Evolutionary conservation across 1,139 yeast genomes (phyloP), one percentile per base, ranked within the genome.

Genomic region (Yamadazyma diospyri): DNA sequence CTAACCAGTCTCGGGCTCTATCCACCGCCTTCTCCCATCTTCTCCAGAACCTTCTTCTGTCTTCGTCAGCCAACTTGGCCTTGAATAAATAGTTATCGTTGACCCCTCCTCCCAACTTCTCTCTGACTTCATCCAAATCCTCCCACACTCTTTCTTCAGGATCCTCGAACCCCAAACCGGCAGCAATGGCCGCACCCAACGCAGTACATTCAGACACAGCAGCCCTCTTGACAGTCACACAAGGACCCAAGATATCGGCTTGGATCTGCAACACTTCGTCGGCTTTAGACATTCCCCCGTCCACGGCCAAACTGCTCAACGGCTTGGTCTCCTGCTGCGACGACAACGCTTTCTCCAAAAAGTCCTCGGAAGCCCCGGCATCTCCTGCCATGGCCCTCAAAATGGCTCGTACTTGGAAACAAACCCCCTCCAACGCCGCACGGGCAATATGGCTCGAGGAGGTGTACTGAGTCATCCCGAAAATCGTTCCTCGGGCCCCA

Each of bases 231-330:
- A 89, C 94, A 21, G 80, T 76, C 23, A 88, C 87, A 56, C 95
- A 87, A 2, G 87, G 87, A 1, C 89, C 89, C 47, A 88, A 69
- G 42, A 89, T 80, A 57, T 89, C 94, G 8, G 96, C 85, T 62
- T 89, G 97, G 45, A 89, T 87, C 64, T 86, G 95, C 81, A 89
- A 83, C 36, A 89, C 94, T 50, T 84, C 92, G 53, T 83, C 83
- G 7, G 95, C 88, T 51, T 84, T 79, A 25, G 96, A 84, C 94
- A 89, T 83, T 47, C 97, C 97, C 38, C 97, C 97, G 56, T 89
- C 97, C 17, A 88, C 96, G 10, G 86, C 82, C 45, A 81, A 66
- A 8, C 71, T 55, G 13, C 79, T 69, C 41, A 81, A 66, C 23
- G 79, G 77, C 38, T 55, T 48, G 25, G 53, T 44, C 57, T 72